Conservation (phyloP, 2,329 filamentous ascomycete genomes). For the Colletotrichum horii region DNA sequence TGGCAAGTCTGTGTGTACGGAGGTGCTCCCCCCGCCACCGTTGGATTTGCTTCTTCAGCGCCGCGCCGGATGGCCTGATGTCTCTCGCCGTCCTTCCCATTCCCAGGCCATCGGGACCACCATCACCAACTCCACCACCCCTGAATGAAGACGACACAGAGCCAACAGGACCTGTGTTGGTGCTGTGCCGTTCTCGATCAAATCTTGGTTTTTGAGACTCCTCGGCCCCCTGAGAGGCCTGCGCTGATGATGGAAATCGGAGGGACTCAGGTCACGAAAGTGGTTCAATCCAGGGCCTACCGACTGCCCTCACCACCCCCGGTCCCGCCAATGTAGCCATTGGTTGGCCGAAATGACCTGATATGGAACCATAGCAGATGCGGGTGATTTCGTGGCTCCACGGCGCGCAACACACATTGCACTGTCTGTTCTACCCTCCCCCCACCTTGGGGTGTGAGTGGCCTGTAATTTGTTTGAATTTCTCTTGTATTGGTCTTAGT, state of each 20-base stretch:
- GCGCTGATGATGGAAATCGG: neutral
- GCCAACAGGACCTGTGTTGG: neutral
- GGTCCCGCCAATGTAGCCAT: slow-evolving; percentile 11
- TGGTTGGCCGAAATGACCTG: slow-evolving; percentile 16
- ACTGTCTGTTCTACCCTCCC: neutral
- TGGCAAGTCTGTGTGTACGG: neutral
- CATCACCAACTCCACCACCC: neutral
- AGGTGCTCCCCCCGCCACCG: neutral
- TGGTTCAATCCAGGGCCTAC: neutral
- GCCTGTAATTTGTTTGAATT: too few species aligned
- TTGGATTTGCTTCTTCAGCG: neutral
- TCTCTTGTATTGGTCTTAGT: too few species aligned
- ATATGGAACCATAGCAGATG: slow-evolving; percentile 7
- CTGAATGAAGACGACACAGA: neutral
- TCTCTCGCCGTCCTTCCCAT: neutral
- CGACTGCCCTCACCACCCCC: neutral
- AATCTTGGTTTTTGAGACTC: neutral
- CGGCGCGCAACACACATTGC: neutral
- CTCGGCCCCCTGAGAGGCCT: neutral
- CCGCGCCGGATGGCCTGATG: neutral
- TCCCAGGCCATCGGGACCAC: neutral
- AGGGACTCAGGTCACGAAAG: neutral
- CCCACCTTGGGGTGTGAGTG: too few species aligned
- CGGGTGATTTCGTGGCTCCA: slow-evolving; percentile 10
- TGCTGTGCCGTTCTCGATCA: neutral